These are phyloP conservation scores for Trapa incisa DNA, from an alignment of 345 rosid species.

Conservation along the genomic window DNA sequence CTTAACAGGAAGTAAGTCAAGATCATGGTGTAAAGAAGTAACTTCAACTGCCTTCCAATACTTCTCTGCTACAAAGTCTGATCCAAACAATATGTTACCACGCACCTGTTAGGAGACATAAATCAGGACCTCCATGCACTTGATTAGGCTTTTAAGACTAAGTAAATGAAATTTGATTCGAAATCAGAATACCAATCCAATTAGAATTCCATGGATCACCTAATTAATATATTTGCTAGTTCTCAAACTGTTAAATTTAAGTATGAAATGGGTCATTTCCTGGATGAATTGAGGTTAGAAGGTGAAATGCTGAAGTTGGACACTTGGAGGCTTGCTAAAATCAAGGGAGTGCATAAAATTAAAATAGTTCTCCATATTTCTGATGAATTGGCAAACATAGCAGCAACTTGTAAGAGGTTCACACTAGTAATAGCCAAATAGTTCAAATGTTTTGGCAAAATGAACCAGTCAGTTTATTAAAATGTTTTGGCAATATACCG, in stretches of 20 bases:
- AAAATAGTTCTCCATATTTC: not conserved
- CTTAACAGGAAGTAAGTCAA: conserved; percentile 81
- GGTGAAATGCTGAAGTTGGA: not conserved
- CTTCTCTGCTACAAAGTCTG: conserved; percentile 43
- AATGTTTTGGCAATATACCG: conserved; percentile 34
- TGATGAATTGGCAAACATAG: not conserved
- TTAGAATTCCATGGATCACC: not conserved
- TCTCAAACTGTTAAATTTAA: not conserved
- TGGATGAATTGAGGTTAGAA: not conserved
- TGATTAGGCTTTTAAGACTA: not conserved
- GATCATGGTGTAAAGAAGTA: conserved; percentile 75
- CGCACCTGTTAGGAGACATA: conserved; percentile 46
- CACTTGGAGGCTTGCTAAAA: too few relatives aligned
- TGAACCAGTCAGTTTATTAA: not conserved
- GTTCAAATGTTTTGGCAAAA: not conserved
- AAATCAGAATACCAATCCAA: not conserved
- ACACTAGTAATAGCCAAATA: not conserved
- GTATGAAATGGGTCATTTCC: not conserved
- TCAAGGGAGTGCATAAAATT: not conserved
- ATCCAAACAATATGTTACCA: conserved; percentile 77
- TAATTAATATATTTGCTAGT: not conserved
- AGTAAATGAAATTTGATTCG: not conserved
- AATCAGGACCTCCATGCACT: not conserved
- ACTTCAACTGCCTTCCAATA: conserved; percentile 73
- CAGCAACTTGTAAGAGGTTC: not conserved